Base-by-base conservation (phyloP, 2,329 filamentous ascomycete genomes). In the Arthrobotrys sinensis region DNA sequence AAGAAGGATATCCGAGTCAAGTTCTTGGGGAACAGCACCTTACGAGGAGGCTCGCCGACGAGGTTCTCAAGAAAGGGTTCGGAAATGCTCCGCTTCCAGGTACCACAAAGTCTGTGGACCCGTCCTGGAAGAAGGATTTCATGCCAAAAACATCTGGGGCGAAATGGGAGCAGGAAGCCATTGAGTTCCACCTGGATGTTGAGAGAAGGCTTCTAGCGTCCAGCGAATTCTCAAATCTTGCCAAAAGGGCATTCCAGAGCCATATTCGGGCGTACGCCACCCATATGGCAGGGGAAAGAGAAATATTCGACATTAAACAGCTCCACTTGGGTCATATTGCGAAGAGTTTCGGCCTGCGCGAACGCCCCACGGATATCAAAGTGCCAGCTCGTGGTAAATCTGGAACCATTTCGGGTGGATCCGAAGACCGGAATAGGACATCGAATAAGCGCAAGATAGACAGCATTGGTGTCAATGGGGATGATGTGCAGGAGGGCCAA, bases 251-350 rank as follows among this genome's bases (percentile, higher is more conserved):
- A 0, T 99, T 93, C 86, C 93, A 96, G 83, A 96, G 93, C 63
- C 94, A 98, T 82, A 91, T 99, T 68, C 89, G 96, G 68, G 96
- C 96, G 0, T 99, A 99, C 84, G 94, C 96, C 1, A 99, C 96
- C 0, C 96, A 99, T 84, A 89, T 95, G 32, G 91, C 92, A 34
- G 91, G 91, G 50, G 96, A 99, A 85, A 89, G 96, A 65, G 87
- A 87, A 65, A 94, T 92, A 83, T 99, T 99, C 84, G 93, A 98
- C 84, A 96, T 97, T 84, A 94, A 93, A 77, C 90, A 93, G 82
- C 86, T 99, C 55, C 96, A 99, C 84, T 86, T 98, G 6, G 96
- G 96, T 2, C 96, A 99, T 86, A 86, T 96, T 80, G 95, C 95
- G 6, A 99, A 99, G 87, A 93, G 92, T 28, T 99, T 97, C 83